Evolutionary conservation across 805 yeast species (phyloP), one percentile per base, ranked within the genome.

Genomic region (Saccharomycopsis lassenensis): DNA sequence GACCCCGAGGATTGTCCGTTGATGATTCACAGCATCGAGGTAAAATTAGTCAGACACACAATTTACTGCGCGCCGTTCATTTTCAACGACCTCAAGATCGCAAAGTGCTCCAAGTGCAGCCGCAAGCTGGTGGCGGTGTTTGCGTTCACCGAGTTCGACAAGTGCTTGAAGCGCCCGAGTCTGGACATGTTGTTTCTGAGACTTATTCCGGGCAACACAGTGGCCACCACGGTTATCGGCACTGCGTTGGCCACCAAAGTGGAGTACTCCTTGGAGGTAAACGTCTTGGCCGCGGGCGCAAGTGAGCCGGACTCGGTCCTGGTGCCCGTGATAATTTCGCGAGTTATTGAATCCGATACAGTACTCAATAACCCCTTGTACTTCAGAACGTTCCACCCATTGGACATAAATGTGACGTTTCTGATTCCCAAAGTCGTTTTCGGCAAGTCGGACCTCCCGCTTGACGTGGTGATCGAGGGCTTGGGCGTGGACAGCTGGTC

Each of bases 51-150:
- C 15, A 31, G 27, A 18, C 6, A 7, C 10, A 15, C 27, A 8
- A 17, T 7, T 7, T 34, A 34, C 19, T 26, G 18, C 24, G 27
- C 25, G 17, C 40, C 40, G 7, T 36, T 36, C 21, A 31, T 36
- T 5, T 36, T 36, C 40, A 36, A 36, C 22, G 40, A 36, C 14
- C 5, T 31, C 8, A 31, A 31, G 23, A 32, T 36, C 6, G 40
- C 36, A 10, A 30, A 35, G 12, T 36, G 40, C 17, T 5, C 24
- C 11, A 28, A 35, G 17, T 36, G 40, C 31, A 25, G 18, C 12
- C 17, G n/a, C 37, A 36, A 36, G 21, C 20, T 14, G n/a, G 17
- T 26, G 20, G 32, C 14, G 17, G 26, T 36, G 4, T 7, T 11
- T 29, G 30, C 7, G 5, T 4, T 14, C 23, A 29, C 17, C 11